Evolutionary conservation across 2,329 filamentous ascomycete species (phyloP).

Genomic region (Microdochium bolleyi): DNA sequence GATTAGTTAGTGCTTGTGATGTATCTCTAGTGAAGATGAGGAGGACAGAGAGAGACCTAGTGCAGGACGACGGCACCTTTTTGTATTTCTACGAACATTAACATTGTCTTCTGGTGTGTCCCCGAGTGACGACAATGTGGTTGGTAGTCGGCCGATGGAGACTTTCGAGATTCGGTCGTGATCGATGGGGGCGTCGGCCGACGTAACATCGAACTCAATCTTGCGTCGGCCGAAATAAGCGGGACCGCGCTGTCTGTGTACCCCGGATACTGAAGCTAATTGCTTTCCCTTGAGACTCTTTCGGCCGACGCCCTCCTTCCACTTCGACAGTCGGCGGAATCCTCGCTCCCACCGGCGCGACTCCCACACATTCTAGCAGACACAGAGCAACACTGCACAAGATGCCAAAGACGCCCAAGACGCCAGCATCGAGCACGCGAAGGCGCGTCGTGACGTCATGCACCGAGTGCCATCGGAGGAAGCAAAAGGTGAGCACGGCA

Average conservation of each 20-base stretch:
- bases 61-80: too few species aligned
- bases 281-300: too few species aligned
- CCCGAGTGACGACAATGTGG: too few species aligned
- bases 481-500: background rate
- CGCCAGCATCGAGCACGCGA: background rate
- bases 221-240: background rate
- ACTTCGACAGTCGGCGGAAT: too few species aligned
- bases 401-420: background rate
- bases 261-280: too few species aligned
- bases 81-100: too few species aligned
- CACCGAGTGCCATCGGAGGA: background rate
- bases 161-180: background rate
- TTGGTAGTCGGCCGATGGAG: background rate
- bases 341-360: too few species aligned
- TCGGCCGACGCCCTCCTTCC: too few species aligned
- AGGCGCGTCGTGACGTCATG: background rate
- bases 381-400: background rate
- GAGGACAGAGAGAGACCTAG: too few species aligned
- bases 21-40: too few species aligned
- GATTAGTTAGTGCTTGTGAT: background rate
- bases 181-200: background rate
- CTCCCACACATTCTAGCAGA: background rate
- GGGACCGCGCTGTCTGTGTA: too few species aligned
- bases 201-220: background rate
- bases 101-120: too few species aligned